Percentiles rank a stretch among this genome's conserved stretches.
Evolutionary conservation across 192 early-diverging fungal species (phyloP).

Genomic region (Pilaira anomala): DNA sequence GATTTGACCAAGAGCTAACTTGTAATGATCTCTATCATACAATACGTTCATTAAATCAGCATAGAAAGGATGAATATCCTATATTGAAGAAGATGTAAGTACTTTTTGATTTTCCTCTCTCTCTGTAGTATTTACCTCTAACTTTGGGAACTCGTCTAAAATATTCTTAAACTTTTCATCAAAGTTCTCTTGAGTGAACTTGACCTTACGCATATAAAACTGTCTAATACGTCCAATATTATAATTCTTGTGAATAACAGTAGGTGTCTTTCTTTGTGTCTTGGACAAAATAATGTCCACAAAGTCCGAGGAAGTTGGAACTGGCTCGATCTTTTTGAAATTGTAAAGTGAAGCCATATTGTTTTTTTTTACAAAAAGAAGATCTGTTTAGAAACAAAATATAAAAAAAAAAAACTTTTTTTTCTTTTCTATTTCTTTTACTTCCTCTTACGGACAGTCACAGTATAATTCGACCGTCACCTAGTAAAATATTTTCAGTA

Average conservation of each 20-base stretch:
- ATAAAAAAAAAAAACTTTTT: too few relatives aligned
- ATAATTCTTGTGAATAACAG: constrained; percentile 95
- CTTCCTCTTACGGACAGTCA: too few relatives aligned
- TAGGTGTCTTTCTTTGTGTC: constrained; percentile 97
- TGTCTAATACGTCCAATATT: constrained; percentile 95
- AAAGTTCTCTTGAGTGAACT: constrained; percentile 96
- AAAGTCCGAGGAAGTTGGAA: constrained; percentile 89
- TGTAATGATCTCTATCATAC: constrained; percentile 99
- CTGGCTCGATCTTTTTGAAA: constrained; percentile 96
- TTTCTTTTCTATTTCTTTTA: too few relatives aligned
- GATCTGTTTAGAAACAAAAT: too few relatives aligned
- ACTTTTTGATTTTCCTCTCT: neutral
- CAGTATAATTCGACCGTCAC: too few relatives aligned
- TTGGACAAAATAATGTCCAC: constrained; percentile 97
- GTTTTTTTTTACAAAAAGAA: too few relatives aligned
- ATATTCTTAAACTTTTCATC: constrained; percentile 95
- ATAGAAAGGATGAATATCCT: constrained; percentile 99
- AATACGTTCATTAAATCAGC: constrained; percentile 99
- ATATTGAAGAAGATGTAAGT: constrained; percentile 11
- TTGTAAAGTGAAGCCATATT: constrained; percentile 83
- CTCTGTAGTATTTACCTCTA: constrained; percentile 65
- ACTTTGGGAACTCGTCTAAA: constrained; percentile 93
- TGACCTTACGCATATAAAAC: constrained; percentile 99
- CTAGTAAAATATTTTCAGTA: too few relatives aligned
- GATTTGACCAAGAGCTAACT: constrained; percentile 97